Conservation (phyloP, 176 grass and related monocot species). For the Bothriochloa decipiens region DNA sequence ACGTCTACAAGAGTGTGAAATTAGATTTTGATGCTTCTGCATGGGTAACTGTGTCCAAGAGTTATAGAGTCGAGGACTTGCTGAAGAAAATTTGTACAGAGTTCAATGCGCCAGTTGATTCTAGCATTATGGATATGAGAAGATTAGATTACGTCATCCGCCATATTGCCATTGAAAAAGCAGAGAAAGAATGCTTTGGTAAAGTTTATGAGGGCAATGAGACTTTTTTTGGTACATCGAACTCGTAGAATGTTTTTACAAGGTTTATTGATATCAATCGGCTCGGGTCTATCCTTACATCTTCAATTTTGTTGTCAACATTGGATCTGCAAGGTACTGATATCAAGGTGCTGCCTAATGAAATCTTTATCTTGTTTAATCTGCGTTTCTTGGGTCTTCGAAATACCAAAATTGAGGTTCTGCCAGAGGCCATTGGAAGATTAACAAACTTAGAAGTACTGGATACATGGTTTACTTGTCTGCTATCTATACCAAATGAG, state of each 20-base stretch:
- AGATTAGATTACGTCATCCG: neutral
- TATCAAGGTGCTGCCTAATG: neutral
- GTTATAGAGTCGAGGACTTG: neutral
- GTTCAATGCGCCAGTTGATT: neutral
- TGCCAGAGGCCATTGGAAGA: neutral
- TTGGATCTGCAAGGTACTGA: constrained; percentile 8
- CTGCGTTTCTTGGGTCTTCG: neutral
- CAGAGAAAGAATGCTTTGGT: neutral
- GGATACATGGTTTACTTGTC: neutral
- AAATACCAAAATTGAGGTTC: neutral
- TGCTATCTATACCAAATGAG: neutral
- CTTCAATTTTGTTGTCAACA: neutral
- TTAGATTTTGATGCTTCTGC: neutral
- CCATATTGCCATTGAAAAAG: constrained; percentile 6
- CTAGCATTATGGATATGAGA: neutral
- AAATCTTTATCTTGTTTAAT: neutral
- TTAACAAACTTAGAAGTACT: neutral
- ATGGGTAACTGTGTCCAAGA: neutral
- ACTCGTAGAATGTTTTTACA: neutral
- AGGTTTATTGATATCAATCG: neutral
- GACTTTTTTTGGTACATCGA: neutral
- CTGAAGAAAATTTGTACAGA: neutral
- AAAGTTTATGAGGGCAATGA: neutral
- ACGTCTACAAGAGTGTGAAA: neutral
- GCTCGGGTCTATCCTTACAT: neutral